Percentiles rank a stretch among this genome's conserved stretches.
Conservation (phyloP, 2,329 filamentous ascomycete genomes). For the Trichoderma aggressivum region DNA sequence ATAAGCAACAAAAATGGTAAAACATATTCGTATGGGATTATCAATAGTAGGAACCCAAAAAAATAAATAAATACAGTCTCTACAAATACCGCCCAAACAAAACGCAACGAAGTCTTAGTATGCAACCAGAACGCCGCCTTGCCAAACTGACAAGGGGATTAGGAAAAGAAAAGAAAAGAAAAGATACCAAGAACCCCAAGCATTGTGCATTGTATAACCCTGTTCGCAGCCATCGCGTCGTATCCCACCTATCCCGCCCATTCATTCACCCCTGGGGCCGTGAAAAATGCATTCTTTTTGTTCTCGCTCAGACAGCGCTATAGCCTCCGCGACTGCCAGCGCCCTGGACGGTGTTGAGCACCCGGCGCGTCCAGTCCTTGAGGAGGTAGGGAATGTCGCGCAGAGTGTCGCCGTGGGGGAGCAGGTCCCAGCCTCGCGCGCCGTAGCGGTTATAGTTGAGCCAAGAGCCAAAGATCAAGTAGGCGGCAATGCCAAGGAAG, state of each 20-base stretch:
- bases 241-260: neutral
- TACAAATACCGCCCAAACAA: constrained; percentile 27
- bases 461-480: constrained; percentile 98
- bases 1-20: neutral
- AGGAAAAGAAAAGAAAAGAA: constrained; percentile 1
- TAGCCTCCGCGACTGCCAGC: constrained; percentile 85
- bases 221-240: neutral
- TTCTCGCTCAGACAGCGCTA: constrained; percentile 71
- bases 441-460: constrained; percentile 98
- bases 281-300: neutral
- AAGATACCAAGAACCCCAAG: constrained; percentile 16
- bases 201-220: constrained; percentile 17
- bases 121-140: constrained; percentile 29
- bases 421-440: constrained; percentile 87
- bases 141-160: constrained; percentile 11
- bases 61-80: constrained; percentile 18
- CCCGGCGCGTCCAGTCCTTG: constrained; percentile 79
- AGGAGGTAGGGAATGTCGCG: constrained; percentile 89
- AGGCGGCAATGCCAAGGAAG: constrained; percentile 81
- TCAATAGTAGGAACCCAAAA: constrained; percentile 9
- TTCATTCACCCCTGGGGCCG: neutral
- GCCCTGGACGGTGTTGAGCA: constrained; percentile 81
- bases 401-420: constrained; percentile 89
- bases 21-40: constrained; percentile 13
- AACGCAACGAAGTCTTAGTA: constrained; percentile 26